phyloP scores from a whole-genome alignment of 164 flowering plant species.

The Piper longum region DNA sequence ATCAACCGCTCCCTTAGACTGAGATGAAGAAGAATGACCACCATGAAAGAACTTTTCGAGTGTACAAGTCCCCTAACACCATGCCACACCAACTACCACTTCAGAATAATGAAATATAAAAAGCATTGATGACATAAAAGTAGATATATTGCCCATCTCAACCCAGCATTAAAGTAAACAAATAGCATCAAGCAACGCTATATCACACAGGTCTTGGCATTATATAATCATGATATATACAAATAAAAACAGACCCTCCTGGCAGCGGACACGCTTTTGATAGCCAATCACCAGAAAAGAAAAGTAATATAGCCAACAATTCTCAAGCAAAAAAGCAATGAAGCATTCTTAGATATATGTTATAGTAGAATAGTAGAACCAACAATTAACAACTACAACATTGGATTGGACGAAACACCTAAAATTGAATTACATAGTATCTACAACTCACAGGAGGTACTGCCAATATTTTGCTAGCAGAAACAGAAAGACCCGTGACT shows the following conservation, averaged over 20 bases:
- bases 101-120: neutral
- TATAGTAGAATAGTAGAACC: neutral
- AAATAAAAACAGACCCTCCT: too few species aligned
- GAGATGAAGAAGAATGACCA: conserved; percentile 18
- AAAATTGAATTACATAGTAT: too few species aligned
- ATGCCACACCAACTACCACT: neutral
- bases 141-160: too few species aligned
- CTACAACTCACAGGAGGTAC: conserved; percentile 54
- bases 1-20: neutral
- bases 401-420: neutral
- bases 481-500: conserved; percentile 67
- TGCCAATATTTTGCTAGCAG: conserved; percentile 72
- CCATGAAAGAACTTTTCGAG: conserved; percentile 46
- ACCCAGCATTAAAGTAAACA: too few species aligned
- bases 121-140: neutral
- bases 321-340: neutral
- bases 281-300: neutral
- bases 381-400: conserved; percentile 1
- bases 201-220: too few species aligned
- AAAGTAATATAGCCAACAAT: neutral
- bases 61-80: conserved; percentile 45
- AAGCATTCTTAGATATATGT: neutral
- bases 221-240: too few species aligned
- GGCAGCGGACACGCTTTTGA: too few species aligned
- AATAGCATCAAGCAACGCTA: too few species aligned